A percentile compares a stretch with the other conserved stretches of the same genome.
phyloP scores from a whole-genome alignment of 495 filamentous ascomycete species.

The Trichoderma orchidacearum region DNA sequence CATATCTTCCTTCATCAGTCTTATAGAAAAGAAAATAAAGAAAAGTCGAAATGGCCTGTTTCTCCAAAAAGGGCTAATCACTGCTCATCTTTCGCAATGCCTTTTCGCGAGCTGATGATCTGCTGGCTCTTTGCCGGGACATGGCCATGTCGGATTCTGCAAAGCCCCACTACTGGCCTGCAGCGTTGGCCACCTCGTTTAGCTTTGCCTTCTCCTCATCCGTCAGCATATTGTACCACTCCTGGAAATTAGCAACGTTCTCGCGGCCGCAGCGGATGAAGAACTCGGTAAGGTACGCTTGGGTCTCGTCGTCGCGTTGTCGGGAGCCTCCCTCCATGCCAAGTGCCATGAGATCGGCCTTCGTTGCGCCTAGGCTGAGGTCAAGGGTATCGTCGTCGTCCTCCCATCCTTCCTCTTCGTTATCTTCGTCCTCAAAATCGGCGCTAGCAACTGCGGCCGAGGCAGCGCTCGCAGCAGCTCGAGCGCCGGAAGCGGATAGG shows the following conservation, averaged over 20 bases:
- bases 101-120: background rate
- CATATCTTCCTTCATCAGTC: too few species aligned
- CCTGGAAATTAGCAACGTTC: slow-evolving; percentile 59
- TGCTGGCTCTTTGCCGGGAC: background rate
- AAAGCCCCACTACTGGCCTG: background rate
- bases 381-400: slow-evolving; percentile 67
- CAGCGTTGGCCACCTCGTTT: slow-evolving; percentile 20
- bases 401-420: slow-evolving; percentile 76
- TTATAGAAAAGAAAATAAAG: too few species aligned
- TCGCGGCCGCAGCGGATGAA: slow-evolving; percentile 55
- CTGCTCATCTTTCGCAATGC: background rate
- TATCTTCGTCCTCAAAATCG: slow-evolving; percentile 42
- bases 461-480: slow-evolving; percentile 29
- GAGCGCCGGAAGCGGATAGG: slow-evolving; percentile 39
- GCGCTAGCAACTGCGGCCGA: slow-evolving; percentile 40
- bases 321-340: slow-evolving; percentile 48
- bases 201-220: slow-evolving; percentile 66
- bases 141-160: background rate
- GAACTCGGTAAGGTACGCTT: slow-evolving; percentile 68
- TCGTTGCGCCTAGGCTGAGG: slow-evolving; percentile 48
- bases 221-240: slow-evolving; percentile 55
- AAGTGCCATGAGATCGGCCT: slow-evolving; percentile 69
- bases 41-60: too few species aligned
- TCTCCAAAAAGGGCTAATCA: too few species aligned
- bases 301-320: slow-evolving; percentile 82